phyloP scores from a whole-genome alignment of 129 eudicot species.

The Pseudognaphalium luteoalbum region DNA sequence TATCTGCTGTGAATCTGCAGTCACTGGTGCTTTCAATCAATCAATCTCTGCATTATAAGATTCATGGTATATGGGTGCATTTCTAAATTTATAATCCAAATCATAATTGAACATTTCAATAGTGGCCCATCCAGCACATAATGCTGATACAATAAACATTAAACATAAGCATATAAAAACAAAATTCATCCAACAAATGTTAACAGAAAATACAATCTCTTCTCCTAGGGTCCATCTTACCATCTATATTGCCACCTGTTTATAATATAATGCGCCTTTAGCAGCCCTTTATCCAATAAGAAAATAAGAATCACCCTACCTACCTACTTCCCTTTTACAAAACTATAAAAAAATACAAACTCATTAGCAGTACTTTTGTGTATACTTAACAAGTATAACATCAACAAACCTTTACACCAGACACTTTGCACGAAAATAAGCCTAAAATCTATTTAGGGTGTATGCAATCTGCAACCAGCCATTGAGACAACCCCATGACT shows the following conservation, averaged over 20 bases:
- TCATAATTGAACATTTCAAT: not conserved
- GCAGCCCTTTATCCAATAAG: slow-evolving; percentile 9
- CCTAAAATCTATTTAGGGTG: slow-evolving; percentile 13
- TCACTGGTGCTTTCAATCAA: not conserved
- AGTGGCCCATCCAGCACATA: not conserved
- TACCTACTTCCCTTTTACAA: slow-evolving; percentile 31
- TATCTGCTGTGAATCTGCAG: not conserved
- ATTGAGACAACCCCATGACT: not conserved
- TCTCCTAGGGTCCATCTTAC: not conserved
- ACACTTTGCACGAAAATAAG: not conserved
- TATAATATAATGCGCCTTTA: not conserved
- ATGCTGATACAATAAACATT: not conserved
- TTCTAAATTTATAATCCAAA: not conserved
- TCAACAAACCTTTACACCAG: slow-evolving; percentile 34
- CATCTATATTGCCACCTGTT: not conserved
- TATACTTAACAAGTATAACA: slow-evolving; percentile 23
- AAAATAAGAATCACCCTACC: slow-evolving; percentile 13
- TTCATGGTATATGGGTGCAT: not conserved
- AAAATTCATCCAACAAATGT: not conserved
- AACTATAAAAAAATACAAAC: slow-evolving; percentile 24
- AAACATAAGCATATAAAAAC: not conserved
- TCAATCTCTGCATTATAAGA: not conserved
- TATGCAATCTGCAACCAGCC: slow-evolving; percentile 17
- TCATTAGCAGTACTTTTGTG: slow-evolving; percentile 23
- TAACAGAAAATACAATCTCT: not conserved